These are phyloP conservation scores for Penicillium freii DNA, from an alignment of 2,329 filamentous ascomycete species.

Conservation along the genomic window DNA sequence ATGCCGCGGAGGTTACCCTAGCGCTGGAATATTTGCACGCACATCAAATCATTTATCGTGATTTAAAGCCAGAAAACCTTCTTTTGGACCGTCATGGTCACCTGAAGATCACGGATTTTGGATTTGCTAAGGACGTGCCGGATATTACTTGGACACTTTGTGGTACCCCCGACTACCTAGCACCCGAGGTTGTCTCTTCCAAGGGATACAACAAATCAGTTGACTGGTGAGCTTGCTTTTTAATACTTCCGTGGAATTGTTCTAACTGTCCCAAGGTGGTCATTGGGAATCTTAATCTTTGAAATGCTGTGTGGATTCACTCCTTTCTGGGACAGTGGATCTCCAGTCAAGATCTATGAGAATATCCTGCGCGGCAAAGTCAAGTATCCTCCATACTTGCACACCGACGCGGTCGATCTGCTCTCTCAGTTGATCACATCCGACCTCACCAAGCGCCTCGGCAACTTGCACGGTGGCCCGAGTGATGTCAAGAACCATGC, in stretches of 20 bases:
- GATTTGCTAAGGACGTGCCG: constrained; percentile 95
- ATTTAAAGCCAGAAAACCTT: constrained; percentile 93
- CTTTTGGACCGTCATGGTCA: constrained; percentile 90
- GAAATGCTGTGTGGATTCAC: constrained; percentile 99
- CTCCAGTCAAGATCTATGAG: constrained; percentile 98
- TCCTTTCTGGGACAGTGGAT: constrained; percentile 97
- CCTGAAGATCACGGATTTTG: constrained; percentile 96
- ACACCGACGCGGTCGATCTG: constrained; percentile 89
- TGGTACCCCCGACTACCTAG: constrained; percentile 94
- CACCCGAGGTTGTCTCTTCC: constrained; percentile 96
- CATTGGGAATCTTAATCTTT: constrained; percentile 94
- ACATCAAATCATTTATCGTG: constrained; percentile 95
- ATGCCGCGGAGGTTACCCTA: constrained; percentile 93
- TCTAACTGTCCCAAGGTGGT: constrained; percentile 73
- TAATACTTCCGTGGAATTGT: neutral
- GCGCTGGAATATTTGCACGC: constrained; percentile 93
- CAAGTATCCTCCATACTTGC: constrained; percentile 95
- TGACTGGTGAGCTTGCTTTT: constrained; percentile 71
- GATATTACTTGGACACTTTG: constrained; percentile 99
- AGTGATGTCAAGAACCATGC: constrained; percentile 92
- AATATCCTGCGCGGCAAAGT: constrained; percentile 95
- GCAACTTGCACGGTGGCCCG: constrained; percentile 86
- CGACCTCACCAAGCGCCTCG: constrained; percentile 90
- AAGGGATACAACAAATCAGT: constrained; percentile 99
- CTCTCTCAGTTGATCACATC: constrained; percentile 90